Conservation (phyloP, 176 grass and related monocot species). For the Oropetium thomaeum region DNA sequence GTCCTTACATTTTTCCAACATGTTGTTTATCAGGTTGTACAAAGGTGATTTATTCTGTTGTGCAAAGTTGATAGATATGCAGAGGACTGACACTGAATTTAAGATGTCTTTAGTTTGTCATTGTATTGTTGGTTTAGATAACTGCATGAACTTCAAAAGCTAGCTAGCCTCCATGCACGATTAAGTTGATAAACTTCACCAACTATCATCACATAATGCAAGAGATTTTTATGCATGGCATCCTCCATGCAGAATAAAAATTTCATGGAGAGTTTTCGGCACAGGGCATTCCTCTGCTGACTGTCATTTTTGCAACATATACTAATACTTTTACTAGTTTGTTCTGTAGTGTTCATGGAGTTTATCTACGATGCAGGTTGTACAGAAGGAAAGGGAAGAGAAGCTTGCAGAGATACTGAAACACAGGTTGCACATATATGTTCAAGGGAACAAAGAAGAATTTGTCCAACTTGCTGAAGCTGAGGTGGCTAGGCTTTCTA, state of each 20-base stretch:
- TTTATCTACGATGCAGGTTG: conserved; percentile 47
- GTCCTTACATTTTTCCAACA: not conserved
- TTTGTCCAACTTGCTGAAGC: conserved; percentile 64
- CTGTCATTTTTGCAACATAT: not conserved
- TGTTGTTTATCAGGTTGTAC: not conserved
- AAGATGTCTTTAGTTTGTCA: not conserved
- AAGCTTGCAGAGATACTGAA: conserved; percentile 80
- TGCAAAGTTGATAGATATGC: not conserved
- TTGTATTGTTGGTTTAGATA: not conserved
- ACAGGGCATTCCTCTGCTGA: not conserved
- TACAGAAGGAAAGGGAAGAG: conserved; percentile 94
- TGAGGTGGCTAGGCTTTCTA: conserved; percentile 77
- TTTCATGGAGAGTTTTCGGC: conserved; percentile 9
- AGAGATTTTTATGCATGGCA: not conserved
- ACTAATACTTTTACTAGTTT: conserved; percentile 1
- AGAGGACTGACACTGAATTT: not conserved
- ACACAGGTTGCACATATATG: conserved; percentile 68
- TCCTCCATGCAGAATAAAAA: conserved; percentile 7
- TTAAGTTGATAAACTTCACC: conserved; percentile 17
- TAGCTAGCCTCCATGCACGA: not conserved
- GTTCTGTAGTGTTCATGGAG: not conserved
- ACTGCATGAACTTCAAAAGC: not conserved
- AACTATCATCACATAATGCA: not conserved
- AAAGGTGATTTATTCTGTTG: not conserved
- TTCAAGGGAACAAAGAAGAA: conserved; percentile 82